These are phyloP conservation scores for Mycena kentingensis DNA, from an alignment of 768 basidiomycete genomes.

Conservation along the genomic window DNA sequence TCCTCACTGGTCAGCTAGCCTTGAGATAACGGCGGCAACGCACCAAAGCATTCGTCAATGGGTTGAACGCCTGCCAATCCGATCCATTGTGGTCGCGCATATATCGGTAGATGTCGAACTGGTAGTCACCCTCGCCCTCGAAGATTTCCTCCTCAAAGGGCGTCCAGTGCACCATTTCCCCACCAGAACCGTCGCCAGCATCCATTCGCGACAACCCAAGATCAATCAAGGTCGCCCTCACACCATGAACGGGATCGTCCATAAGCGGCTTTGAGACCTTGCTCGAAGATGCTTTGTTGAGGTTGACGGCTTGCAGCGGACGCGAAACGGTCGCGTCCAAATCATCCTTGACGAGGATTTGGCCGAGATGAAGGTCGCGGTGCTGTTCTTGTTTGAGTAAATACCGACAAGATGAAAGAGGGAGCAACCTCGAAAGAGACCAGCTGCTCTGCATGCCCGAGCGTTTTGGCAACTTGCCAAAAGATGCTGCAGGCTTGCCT, in stretches of 20 bases:
- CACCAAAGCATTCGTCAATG: conserved; percentile 90
- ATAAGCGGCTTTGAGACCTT: conserved; percentile 39
- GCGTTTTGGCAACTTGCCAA: conserved; percentile 82
- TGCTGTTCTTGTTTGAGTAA: conserved; percentile 56
- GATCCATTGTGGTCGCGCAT: conserved; percentile 67
- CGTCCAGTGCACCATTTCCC: conserved; percentile 66
- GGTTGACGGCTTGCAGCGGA: conserved; percentile 37
- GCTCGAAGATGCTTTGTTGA: conserved; percentile 36
- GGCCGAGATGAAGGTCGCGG: conserved; percentile 98
- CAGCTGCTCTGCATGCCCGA: conserved; percentile 78
- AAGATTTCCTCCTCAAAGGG: conserved; percentile 88
- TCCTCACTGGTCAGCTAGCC: conserved; percentile 1
- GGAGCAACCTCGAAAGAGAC: conserved; percentile 84
- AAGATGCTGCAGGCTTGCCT: conserved; percentile 85
- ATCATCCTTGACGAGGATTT: conserved; percentile 78
- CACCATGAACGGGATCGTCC: conserved; percentile 68
- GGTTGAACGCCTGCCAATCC: conserved; percentile 76
- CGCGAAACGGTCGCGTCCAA: conserved; percentile 18
- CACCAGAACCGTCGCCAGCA: conserved; percentile 48
- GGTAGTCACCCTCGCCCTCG: conserved; percentile 91
- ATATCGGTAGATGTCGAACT: conserved; percentile 92
- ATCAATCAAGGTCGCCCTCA: conserved; percentile 88
- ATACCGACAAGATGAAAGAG: not conserved
- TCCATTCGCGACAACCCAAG: conserved; percentile 89
- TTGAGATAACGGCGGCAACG: conserved; percentile 24